Percentiles rank a stretch among this genome's conserved stretches.
Conservation (phyloP, 352 stramenopile genomes). For the Phytophthora ohioensis region DNA sequence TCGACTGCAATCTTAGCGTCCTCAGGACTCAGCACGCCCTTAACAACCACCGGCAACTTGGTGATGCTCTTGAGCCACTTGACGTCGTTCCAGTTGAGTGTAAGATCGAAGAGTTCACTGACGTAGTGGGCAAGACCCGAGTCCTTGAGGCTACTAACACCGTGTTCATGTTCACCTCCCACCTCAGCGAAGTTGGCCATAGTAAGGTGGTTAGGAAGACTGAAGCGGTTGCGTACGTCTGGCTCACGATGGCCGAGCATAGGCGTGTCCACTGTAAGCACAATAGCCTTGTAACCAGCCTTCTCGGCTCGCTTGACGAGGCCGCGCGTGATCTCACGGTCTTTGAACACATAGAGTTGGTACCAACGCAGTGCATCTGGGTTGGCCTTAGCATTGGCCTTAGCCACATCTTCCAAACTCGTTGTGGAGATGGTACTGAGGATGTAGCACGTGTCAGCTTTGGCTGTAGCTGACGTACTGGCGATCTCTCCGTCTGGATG, state of each 20-base stretch:
- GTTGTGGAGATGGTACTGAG: slow-evolving; percentile 88
- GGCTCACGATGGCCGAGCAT: slow-evolving; percentile 96
- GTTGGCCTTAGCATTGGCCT: slow-evolving; percentile 68
- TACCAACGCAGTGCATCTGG: slow-evolving; percentile 92
- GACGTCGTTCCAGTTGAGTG: slow-evolving; percentile 94
- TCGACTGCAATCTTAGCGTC: slow-evolving; percentile 92
- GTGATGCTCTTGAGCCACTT: slow-evolving; percentile 93
- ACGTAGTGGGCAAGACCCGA: slow-evolving; percentile 47
- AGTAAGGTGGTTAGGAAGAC: slow-evolving; percentile 77
- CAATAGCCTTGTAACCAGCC: slow-evolving; percentile 96
- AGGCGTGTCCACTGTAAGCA: slow-evolving; percentile 96
- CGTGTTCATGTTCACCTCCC: slow-evolving; percentile 69
- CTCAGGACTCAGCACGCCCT: slow-evolving; percentile 94
- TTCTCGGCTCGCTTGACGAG: slow-evolving; percentile 91
- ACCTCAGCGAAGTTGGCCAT: slow-evolving; percentile 55
- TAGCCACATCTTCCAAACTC: slow-evolving; percentile 58
- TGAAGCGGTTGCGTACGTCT: slow-evolving; percentile 95
- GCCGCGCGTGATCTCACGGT: slow-evolving; percentile 91
- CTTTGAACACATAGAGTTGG: slow-evolving; percentile 97
- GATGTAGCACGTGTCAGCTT: slow-evolving; percentile 91
- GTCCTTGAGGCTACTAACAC: slow-evolving; percentile 51
- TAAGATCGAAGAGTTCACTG: slow-evolving; percentile 94
- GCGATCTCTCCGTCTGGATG: slow-evolving; percentile 94
- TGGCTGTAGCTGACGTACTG: slow-evolving; percentile 81
- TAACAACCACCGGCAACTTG: slow-evolving; percentile 92